These are phyloP conservation scores for Oidium heveae DNA, from an alignment of 2,329 filamentous ascomycete genomes.

Conservation along the genomic window DNA sequence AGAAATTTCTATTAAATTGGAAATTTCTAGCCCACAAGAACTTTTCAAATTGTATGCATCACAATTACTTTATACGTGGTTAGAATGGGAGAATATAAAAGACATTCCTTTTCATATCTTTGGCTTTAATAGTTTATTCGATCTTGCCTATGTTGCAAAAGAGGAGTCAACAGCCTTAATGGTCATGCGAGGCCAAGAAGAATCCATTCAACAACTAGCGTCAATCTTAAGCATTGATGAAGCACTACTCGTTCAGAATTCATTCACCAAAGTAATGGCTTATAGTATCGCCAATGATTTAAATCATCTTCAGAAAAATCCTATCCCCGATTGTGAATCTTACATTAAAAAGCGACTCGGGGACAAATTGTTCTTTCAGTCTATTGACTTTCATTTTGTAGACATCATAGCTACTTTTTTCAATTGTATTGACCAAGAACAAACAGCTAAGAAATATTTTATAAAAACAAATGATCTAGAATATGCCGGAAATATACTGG, in stretches of 20 bases:
- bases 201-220: constrained; percentile 35
- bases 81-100: constrained; percentile 38
- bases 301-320: constrained; percentile 19
- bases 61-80: constrained; percentile 80
- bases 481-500: constrained; percentile 37
- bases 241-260: constrained; percentile 31
- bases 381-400: constrained; percentile 45
- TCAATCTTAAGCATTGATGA: constrained; percentile 26
- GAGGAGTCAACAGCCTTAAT: constrained; percentile 59
- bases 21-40: constrained; percentile 37
- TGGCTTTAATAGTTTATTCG: constrained; percentile 41
- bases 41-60: constrained; percentile 69
- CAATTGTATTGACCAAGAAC: constrained; percentile 53
- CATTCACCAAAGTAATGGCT: constrained; percentile 56
- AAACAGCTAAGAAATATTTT: constrained; percentile 43
- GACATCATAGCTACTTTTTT: constrained; percentile 56
- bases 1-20: constrained; percentile 37
- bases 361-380: constrained; percentile 32
- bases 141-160: constrained; percentile 45
- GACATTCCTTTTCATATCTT: constrained; percentile 71
- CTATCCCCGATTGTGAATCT: constrained; percentile 31
- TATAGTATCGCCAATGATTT: constrained; percentile 67
- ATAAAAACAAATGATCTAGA: constrained; percentile 29
- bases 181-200: constrained; percentile 53
- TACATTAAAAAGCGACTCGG: constrained; percentile 46